Base-by-base conservation (phyloP, 2,329 filamentous ascomycete genomes). In the Ceratocystis eucalypticola region DNA sequence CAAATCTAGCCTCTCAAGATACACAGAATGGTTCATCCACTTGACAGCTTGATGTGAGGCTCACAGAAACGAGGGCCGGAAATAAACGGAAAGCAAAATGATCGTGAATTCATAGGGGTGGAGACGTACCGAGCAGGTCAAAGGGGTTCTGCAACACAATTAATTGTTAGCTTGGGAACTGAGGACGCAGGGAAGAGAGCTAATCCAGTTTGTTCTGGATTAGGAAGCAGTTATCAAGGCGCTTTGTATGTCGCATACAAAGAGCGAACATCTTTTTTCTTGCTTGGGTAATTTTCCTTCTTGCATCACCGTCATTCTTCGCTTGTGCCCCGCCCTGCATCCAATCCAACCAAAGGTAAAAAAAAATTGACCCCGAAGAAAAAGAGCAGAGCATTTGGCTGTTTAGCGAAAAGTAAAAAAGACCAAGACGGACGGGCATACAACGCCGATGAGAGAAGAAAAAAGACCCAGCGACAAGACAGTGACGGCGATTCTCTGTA, bases 41-140 rank as follows among this genome's bases (percentile, higher is more conserved):
- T 41, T 15, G 37, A 15, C 10, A 15, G 37, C 37, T 41, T 41
- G 37, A 41, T 41, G 3, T 41, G 37, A 4, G 12, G 37, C 37
- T 41, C 37, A 15, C 37, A 12, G 12, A 12, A 41, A 12, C 37
- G 12, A 41, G 37, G 37, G 10, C 37, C 37, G 37, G 37, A 15
- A 41, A 41, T 4, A 41, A 41, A 41, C 37, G 10, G 28, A 4
- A 30, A 57, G 53, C 53, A 28, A 48, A 30, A 50, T 30, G 44
- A 45, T 45, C 22, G 61, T 28, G 61, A n/a, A 8, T 63, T 45
- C 44, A 30, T 30, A 22, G 44, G 7, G 22, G 64, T 70, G 70
- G 69, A 69, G 71, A 75, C 79, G 75, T 96, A 97, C 94, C 93
- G 84, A 99, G 91, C 82, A 96, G 88, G 85, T 94, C 93, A 85